Evolutionary conservation across 2,329 filamentous ascomycete species (phyloP).

Genomic region (Ophiostoma ulmi): DNA sequence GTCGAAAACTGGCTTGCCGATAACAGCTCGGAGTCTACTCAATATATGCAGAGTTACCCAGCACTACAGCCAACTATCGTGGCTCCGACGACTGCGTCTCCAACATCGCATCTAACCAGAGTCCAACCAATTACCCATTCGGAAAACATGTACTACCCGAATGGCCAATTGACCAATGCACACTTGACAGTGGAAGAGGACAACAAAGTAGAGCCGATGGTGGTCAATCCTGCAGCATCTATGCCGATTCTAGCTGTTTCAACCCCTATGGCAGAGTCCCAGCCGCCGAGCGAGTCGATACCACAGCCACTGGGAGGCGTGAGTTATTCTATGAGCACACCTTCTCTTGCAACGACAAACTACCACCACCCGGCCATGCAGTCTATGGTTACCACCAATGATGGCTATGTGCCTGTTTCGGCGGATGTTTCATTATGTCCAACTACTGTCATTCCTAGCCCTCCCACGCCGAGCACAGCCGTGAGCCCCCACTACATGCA

Average conservation of each 20-base stretch:
- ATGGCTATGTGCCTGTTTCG: neutral
- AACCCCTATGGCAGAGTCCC: neutral
- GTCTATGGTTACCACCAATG: neutral
- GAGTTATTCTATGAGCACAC: neutral
- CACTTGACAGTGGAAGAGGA: constrained; percentile 1
- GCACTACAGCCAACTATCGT: constrained; percentile 35
- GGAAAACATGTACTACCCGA: constrained; percentile 42
- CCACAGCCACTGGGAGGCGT: neutral
- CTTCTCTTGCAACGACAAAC: neutral
- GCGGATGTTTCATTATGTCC: neutral
- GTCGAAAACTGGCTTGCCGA: constrained; percentile 32
- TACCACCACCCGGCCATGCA: neutral
- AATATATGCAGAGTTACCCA: constrained; percentile 37
- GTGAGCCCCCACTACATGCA: constrained; percentile 1
- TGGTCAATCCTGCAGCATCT: neutral
- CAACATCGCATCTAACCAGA: constrained; percentile 12
- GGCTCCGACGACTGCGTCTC: constrained; percentile 20
- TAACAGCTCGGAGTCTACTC: constrained; percentile 31
- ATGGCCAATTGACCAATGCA: neutral
- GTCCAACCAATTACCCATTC: constrained; percentile 32
- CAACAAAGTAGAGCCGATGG: neutral
- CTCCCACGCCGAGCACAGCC: neutral
- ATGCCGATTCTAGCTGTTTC: neutral
- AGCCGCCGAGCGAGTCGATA: neutral
- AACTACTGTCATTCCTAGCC: neutral